Evolutionary conservation across 495 filamentous ascomycete genomes (phyloP), one percentile per base, ranked within the genome.

Genomic region (Trichocladium uniseriatum): DNA sequence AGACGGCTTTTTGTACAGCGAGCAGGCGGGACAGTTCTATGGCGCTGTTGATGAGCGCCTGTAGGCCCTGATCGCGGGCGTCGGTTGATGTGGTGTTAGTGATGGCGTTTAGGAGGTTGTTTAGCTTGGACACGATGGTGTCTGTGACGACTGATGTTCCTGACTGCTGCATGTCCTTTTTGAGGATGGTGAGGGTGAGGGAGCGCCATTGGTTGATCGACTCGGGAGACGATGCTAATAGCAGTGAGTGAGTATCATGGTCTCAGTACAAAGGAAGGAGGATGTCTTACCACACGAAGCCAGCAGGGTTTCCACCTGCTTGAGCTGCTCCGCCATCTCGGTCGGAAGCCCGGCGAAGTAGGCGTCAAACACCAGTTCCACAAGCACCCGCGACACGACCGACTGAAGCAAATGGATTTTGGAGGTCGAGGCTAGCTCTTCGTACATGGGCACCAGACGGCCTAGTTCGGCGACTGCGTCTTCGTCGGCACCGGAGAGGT

Each of bases 171-270:
- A 78, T 64, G 38, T 73, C 74, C 46, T 69, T 69, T 44, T 69
- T 71, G 35, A 80, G 55, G 36, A 78, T 67, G 6, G 69, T 60
- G 11, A 79, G 69, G 6, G 75, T 79, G 42, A 67, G 60, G 8
- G 75, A 71, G 28, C 77, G 69, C 76, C 76, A 79, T 57, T 74
- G 67, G 62, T 75, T 77, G n/a, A 74, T 60, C 24, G 67, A 61
- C 42, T 75, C 77, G 15, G 60, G 54, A 10, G 73, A 66, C 19
- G 69, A 67, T 69, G 57, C 54, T 62, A 15, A 19, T 31, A 8
- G 13, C 6, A 34, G 44, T 52, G 28, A 49, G 29, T 35, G 7
- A 38, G 18, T 31, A 32, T 29, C 24, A 24, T 34, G 22, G 19
- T 14, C 4, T n/a, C 22, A 5, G n/a, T 6, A 24, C n/a, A 8